Percentiles rank a stretch among this genome's conserved stretches.
phyloP scores from a whole-genome alignment of 2,329 filamentous ascomycete genomes.

The Penicillium sp. region DNA sequence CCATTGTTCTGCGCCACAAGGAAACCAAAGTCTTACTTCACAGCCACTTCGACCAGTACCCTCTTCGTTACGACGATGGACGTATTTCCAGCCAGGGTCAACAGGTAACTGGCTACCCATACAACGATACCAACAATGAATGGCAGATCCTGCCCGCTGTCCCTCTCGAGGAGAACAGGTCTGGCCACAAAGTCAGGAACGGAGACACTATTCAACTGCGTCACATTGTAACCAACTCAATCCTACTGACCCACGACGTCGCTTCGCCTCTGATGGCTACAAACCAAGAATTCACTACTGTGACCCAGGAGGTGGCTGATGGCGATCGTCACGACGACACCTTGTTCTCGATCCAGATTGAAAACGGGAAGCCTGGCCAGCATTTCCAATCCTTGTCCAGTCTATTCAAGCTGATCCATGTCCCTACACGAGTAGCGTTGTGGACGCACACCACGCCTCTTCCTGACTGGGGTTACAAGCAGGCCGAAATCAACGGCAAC shows the following conservation, averaged over 20 bases:
- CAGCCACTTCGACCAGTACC: slow-evolving; percentile 85
- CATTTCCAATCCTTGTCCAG: slow-evolving; percentile 87
- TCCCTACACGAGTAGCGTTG: slow-evolving; percentile 95
- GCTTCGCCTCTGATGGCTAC: slow-evolving; percentile 94
- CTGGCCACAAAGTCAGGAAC: slow-evolving; percentile 68
- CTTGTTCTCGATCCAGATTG: slow-evolving; percentile 86
- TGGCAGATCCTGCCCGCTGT: slow-evolving; percentile 83
- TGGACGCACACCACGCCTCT: slow-evolving; percentile 95
- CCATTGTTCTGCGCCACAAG: slow-evolving; percentile 86
- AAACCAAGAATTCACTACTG: slow-evolving; percentile 96
- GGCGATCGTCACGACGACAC: slow-evolving; percentile 79
- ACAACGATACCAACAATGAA: slow-evolving; percentile 98
- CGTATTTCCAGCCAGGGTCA: slow-evolving; percentile 96
- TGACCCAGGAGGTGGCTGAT: slow-evolving; percentile 66
- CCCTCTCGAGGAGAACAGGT: slow-evolving; percentile 51
- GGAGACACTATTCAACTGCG: slow-evolving; percentile 82
- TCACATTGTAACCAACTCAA: slow-evolving; percentile 78
- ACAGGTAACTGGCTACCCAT: slow-evolving; percentile 96
- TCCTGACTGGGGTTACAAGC: slow-evolving; percentile 96
- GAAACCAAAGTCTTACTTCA: slow-evolving; percentile 96
- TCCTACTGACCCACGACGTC: slow-evolving; percentile 91
- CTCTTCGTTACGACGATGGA: slow-evolving; percentile 92
- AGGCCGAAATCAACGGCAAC: slow-evolving; percentile 99
- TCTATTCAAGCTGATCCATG: slow-evolving; percentile 94
- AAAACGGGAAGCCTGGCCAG: slow-evolving; percentile 73